A percentile compares a stretch with the other conserved stretches of the same genome.
phyloP scores from a whole-genome alignment of 495 filamentous ascomycete species.

The Bathelium albidoporum region DNA sequence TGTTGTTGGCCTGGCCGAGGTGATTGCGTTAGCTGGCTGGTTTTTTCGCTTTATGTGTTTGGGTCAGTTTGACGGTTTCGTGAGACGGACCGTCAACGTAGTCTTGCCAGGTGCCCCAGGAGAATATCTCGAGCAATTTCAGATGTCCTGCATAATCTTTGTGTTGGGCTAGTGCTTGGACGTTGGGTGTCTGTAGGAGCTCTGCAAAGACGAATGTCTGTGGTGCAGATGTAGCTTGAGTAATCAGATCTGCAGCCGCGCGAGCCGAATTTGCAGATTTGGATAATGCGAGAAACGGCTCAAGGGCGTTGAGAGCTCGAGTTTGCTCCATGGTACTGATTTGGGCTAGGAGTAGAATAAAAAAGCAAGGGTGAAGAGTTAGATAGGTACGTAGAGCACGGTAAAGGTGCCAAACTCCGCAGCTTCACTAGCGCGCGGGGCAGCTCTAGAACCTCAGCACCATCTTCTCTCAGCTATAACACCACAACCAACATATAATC shows the following conservation, averaged over 20 bases:
- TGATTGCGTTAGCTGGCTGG: background rate
- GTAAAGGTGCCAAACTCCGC: background rate
- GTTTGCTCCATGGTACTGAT: constrained; percentile 62
- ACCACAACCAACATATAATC: background rate
- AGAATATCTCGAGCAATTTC: constrained; percentile 78
- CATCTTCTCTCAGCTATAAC: no score
- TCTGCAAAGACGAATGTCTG: constrained; percentile 94
- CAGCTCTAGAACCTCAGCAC: no score
- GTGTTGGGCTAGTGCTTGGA: constrained; percentile 57
- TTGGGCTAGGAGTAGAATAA: background rate
- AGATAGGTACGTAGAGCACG: background rate
- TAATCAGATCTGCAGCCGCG: constrained; percentile 75
- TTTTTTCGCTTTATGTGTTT: background rate
- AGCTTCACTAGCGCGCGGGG: background rate
- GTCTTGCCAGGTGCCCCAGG: constrained; percentile 76
- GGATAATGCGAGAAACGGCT: constrained; percentile 75
- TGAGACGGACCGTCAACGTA: constrained; percentile 50
- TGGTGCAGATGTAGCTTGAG: constrained; percentile 73
- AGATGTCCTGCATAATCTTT: constrained; percentile 49
- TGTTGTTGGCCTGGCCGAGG: constrained; percentile 35
- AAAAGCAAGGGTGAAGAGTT: background rate
- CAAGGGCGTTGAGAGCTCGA: constrained; percentile 73
- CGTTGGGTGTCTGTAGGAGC: constrained; percentile 70
- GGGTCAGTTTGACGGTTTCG: constrained; percentile 10
- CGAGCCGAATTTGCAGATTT: constrained; percentile 76